phyloP scores from a whole-genome alignment of 768 basidiomycete genomes.

The Tylopilus intermedius region DNA sequence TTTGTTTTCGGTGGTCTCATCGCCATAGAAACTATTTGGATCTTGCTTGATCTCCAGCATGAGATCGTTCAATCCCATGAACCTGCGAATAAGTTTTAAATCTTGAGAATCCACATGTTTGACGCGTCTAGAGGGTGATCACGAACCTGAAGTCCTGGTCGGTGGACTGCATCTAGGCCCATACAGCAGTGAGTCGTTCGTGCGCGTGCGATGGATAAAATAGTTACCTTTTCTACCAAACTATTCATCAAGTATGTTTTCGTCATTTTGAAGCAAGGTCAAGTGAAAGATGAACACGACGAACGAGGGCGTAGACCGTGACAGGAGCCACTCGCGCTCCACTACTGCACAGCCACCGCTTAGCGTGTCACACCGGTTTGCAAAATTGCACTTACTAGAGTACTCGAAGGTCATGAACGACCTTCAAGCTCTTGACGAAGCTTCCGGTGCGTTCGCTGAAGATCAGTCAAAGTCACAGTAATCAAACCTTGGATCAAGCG shows the following conservation, averaged over 20 bases:
- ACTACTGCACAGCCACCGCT: conserved; percentile 14
- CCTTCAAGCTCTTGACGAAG: too few species aligned
- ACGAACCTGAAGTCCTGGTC: conserved; percentile 85
- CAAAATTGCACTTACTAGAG: too few species aligned
- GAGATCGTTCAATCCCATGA: conserved; percentile 95
- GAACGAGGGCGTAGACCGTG: background rate
- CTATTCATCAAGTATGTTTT: conserved; percentile 82
- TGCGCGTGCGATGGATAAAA: background rate
- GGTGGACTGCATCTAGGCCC: conserved; percentile 73
- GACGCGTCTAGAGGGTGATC: conserved; percentile 16
- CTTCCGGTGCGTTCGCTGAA: too few species aligned
- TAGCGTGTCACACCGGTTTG: too few species aligned
- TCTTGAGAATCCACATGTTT: conserved; percentile 13
- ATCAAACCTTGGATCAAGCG: too few species aligned
- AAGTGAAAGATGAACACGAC: background rate
- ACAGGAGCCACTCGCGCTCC: conserved; percentile 22
- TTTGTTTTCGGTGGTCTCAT: conserved; percentile 81
- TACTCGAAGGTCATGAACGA: too few species aligned
- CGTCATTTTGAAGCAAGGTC: conserved; percentile 52
- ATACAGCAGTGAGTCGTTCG: conserved; percentile 1
- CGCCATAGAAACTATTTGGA: conserved; percentile 69
- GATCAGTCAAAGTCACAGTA: too few species aligned
- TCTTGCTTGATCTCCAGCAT: conserved; percentile 84
- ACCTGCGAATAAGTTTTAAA: conserved; percentile 44
- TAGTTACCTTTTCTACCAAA: conserved; percentile 70